Evolutionary conservation across 1,139 yeast genomes (phyloP).

Genomic region (Candida glucosophila): DNA sequence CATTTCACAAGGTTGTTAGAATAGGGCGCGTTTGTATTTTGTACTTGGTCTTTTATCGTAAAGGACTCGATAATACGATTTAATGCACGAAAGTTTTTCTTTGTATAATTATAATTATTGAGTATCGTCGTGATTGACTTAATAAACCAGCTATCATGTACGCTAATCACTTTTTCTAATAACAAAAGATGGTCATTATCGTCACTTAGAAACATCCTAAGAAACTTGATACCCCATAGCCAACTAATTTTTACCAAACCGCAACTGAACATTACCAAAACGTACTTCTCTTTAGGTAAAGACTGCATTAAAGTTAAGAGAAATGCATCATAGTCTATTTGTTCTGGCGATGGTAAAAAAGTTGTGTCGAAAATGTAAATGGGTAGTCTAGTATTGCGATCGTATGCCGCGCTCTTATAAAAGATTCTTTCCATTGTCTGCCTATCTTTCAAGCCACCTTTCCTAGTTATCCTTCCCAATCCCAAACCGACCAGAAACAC

Average conservation of each 20-base stretch:
- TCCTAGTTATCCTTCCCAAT: neutral
- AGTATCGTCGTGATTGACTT: slow-evolving; percentile 72
- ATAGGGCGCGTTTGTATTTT: slow-evolving; percentile 2
- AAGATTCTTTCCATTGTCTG: slow-evolving; percentile 45
- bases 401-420: slow-evolving; percentile 48
- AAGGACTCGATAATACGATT: slow-evolving; percentile 24
- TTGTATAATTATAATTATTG: slow-evolving; percentile 38
- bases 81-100: slow-evolving; percentile 20
- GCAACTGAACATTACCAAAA: slow-evolving; percentile 66
- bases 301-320: slow-evolving; percentile 30
- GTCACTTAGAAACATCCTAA: slow-evolving; percentile 54
- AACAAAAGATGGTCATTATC: slow-evolving; percentile 37
- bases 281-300: slow-evolving; percentile 52
- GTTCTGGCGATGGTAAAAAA: slow-evolving; percentile 54
- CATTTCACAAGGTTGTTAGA: slow-evolving; percentile 20
- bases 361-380: slow-evolving; percentile 69
- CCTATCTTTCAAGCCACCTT: neutral
- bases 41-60: slow-evolving; percentile 7
- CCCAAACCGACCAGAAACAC: slow-evolving; percentile 1
- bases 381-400: slow-evolving; percentile 56
- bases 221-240: slow-evolving; percentile 74
- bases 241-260: slow-evolving; percentile 64
- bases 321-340: slow-evolving; percentile 31
- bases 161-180: slow-evolving; percentile 60
- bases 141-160: slow-evolving; percentile 89